Evolutionary conservation across 106 monocot species (phyloP).

Genomic region (Acorus gramineus): DNA sequence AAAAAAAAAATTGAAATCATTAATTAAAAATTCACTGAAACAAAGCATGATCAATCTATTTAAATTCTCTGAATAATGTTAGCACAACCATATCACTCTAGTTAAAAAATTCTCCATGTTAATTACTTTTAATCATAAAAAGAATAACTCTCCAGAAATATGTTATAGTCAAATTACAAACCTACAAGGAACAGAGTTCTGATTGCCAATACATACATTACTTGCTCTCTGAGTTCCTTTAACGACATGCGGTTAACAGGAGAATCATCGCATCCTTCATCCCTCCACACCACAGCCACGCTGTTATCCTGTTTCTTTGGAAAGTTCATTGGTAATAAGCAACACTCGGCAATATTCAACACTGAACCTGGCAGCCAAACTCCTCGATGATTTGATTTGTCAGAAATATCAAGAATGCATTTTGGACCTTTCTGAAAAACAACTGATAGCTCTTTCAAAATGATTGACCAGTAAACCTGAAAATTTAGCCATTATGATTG

Average conservation of each 20-base stretch:
- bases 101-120: too few species aligned
- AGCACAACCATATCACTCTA: too few species aligned
- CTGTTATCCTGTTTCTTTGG: slow-evolving; percentile 58
- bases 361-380: slow-evolving; percentile 65
- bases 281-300: slow-evolving; percentile 75
- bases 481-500: slow-evolving; percentile 3
- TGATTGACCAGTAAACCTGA: slow-evolving; percentile 82
- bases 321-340: slow-evolving; percentile 46
- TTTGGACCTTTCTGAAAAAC: slow-evolving; percentile 48
- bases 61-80: too few species aligned
- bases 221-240: slow-evolving; percentile 74
- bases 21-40: background rate
- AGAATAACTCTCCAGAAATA: too few species aligned
- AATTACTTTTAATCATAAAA: too few species aligned
- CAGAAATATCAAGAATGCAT: slow-evolving; percentile 56
- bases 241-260: slow-evolving; percentile 47
- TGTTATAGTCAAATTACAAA: too few species aligned
- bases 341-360: slow-evolving; percentile 83
- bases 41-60: too few species aligned
- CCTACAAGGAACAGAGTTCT: too few species aligned
- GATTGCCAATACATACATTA: slow-evolving; percentile 46
- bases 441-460: slow-evolving; percentile 64
- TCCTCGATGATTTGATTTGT: slow-evolving; percentile 47
- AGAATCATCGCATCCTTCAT: slow-evolving; percentile 61
- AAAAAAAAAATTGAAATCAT: background rate